Base-by-base conservation (phyloP, 208 protist species). In the Willaertia magna region DNA sequence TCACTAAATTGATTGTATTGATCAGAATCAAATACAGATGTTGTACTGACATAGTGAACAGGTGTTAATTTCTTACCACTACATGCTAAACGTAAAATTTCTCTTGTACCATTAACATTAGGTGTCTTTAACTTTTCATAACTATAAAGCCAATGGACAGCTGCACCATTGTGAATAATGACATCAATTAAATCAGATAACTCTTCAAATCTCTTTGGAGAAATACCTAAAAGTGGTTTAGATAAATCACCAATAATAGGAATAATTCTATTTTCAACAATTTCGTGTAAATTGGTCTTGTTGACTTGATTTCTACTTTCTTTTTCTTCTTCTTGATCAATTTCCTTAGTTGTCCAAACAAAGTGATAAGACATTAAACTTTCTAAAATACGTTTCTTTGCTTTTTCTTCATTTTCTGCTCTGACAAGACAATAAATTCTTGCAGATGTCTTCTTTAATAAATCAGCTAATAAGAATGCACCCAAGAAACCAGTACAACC, bases 151-250 rank as follows among this genome's bases (percentile, higher is more conserved):
- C 90, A 92, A 67, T 93, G 88, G 9, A 93, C 89, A 18, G 84
- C 47, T n/a, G 91, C 91, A n/a, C 90, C 90, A 61, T 89, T 91
- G 85, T 92, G 90, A 59, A 93, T 51, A 39, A 92, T 91, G 20
- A 85, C 26, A 79, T 92, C 90, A 39, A 90, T 83, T 22, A 55
- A 51, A 30, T 84, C 9, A 6, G 79, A 20, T 9, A 92, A n/a
- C 43, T 86, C 84, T 51, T 86, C 46, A 42, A 76, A 92, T 42
- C 49, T 26, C 1, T 61, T 26, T 11, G 34, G n/a, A 30, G 22
- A 79, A 7, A 91, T 51, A 12, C 89, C 89, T 18, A 92, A 78
- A 6, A 39, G 22, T n/a, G 89, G 89, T n/a, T 90, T 20, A 11
- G 47, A 52, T 6, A 90, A 59, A 74, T 90, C 79, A 44, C 90